Evolutionary conservation across 2,329 filamentous ascomycete genomes (phyloP).

Genomic region (Mycosphaerella arachidis): DNA sequence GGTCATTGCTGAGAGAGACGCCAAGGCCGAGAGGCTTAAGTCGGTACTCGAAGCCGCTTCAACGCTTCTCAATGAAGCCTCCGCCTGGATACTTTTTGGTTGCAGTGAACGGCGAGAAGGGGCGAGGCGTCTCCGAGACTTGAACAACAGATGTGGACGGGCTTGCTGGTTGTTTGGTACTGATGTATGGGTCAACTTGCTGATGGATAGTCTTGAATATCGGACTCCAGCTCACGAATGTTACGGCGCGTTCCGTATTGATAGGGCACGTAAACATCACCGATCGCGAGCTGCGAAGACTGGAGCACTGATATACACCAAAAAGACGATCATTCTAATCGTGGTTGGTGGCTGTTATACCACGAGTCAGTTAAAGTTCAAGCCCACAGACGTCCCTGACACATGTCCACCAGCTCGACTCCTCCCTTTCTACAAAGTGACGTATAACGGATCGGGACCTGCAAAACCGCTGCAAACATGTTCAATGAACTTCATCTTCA

Average conservation of each 20-base stretch:
- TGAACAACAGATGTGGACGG: no score
- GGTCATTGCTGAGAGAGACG: neutral
- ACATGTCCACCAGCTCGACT: constrained; percentile 4
- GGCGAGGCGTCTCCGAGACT: no score
- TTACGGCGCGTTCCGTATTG: neutral
- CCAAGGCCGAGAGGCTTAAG: neutral
- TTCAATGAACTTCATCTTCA: neutral
- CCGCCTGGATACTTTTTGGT: no score
- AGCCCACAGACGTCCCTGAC: neutral
- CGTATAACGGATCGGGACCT: neutral
- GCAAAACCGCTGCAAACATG: neutral
- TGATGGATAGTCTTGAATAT: neutral
- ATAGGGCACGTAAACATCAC: neutral
- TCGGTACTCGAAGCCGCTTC: neutral
- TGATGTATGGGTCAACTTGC: neutral
- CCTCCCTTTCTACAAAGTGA: neutral
- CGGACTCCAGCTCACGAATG: neutral
- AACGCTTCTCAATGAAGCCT: no score
- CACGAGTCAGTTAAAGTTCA: neutral
- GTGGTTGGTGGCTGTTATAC: neutral
- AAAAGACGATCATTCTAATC: neutral
- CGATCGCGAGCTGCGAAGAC: neutral
- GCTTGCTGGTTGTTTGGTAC: neutral
- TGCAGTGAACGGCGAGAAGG: no score
- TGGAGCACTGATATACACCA: neutral